Base-by-base conservation (phyloP, 2,329 filamentous ascomycete genomes). In the Aspergillus intermedius region DNA sequence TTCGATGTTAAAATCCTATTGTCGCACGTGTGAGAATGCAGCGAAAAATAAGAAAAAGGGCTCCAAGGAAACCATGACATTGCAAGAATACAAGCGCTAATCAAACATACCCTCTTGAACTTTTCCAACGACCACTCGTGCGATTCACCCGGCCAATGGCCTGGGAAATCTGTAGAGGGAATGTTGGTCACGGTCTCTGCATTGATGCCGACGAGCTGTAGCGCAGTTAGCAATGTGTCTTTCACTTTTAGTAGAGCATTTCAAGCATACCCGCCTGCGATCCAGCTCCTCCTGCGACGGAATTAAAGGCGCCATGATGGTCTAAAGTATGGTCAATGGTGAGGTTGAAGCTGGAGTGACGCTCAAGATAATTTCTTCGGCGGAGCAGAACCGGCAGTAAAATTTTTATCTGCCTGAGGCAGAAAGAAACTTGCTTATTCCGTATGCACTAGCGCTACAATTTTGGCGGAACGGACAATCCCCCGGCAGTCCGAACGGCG, bases 161-260 rank as follows among this genome's bases (percentile, higher is more conserved):
- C 86, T 13, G 94, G 94, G 68, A 91, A 95, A 66, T 97, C 91
- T 61, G 84, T 95, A 42, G 90, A 93, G 53, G 85, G 80, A 60
- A 91, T 87, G 74, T 97, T 83, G 59, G 86, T 87, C 63, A 98
- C 87, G 19, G 88, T 96, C 73, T 98, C 93, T 58, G 83, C 77
- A 69, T 93, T 88, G 73, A 98, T 84, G 59, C 85, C 83, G 63
- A 98, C 84, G 60, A 88, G 86, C 87, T 95, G 60, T 45, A 50
- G 22, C 44, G 19, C 15, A 44, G 41, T 59, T 54, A 60, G 56
- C 19, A 23, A 48, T 54, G 47, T 51, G 46, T 35, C 10, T 4
- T 30, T 30, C 25, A 30, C 9, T 30, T 30, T 30, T 30, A 10
- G 25, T 30, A 30, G 25, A 30, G 25, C 9, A 12, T 45, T 12